These are phyloP conservation scores for Neonectria magnoliae DNA, from an alignment of 2,329 filamentous ascomycete genomes.

Conservation along the genomic window DNA sequence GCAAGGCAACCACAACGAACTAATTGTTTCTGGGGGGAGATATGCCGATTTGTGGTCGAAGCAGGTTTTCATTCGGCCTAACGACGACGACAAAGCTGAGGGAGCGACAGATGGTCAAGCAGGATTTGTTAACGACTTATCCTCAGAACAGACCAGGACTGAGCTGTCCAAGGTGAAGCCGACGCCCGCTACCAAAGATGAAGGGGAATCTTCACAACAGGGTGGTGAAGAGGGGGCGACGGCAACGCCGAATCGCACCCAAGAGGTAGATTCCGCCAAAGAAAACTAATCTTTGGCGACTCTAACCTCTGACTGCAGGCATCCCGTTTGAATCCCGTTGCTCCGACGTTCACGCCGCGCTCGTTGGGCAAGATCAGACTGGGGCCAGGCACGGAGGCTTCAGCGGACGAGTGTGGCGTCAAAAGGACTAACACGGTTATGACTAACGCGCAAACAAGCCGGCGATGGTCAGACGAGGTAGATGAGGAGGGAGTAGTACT, in stretches of 20 bases:
- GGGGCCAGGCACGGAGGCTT: conserved; percentile 22
- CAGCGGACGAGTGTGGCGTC: conserved; percentile 22
- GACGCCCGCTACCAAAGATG: conserved; percentile 28
- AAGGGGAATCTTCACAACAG: conserved; percentile 36
- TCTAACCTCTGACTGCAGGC: conserved; percentile 58
- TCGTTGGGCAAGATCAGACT: conserved; percentile 32
- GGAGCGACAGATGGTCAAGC: conserved; percentile 32
- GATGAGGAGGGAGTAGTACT: conserved; percentile 26
- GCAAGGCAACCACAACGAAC: conserved; percentile 67
- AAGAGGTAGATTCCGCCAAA: conserved; percentile 61
- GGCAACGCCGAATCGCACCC: conserved; percentile 50
- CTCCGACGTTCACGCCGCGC: conserved; percentile 64
- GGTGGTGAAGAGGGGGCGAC: conserved; percentile 39
- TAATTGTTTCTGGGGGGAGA: conserved; percentile 67
- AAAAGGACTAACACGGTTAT: conserved; percentile 10
- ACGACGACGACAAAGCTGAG: conserved; percentile 48
- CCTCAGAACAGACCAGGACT: conserved; percentile 47
- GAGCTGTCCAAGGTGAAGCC: conserved; percentile 49
- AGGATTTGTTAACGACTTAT: conserved; percentile 50
- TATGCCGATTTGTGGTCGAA: conserved; percentile 74
- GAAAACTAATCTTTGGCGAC: conserved; percentile 46
- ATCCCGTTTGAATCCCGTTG: conserved; percentile 65
- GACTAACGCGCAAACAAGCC: conserved; percentile 30
- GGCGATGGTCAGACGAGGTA: conserved; percentile 46
- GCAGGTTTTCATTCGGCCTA: conserved; percentile 65